phyloP scores from a whole-genome alignment of 441 rosid species.

The Populus hybrid region DNA sequence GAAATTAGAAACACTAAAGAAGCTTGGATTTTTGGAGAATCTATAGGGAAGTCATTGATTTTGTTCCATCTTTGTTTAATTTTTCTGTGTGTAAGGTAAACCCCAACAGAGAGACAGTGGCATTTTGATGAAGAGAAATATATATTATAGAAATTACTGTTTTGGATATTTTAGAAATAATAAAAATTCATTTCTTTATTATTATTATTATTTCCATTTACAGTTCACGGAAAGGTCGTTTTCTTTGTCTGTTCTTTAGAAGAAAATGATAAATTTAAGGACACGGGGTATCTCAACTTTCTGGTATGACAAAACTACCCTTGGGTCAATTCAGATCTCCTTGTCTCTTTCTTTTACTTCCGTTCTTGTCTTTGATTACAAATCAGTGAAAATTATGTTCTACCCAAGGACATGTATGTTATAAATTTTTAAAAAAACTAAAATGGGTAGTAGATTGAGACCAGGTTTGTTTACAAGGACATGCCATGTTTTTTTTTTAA shows the following conservation, averaged over 20 bases:
- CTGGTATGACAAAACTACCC: slow-evolving; percentile 9
- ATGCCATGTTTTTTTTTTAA: too few relatives aligned
- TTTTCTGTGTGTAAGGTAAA: slow-evolving; percentile 18
- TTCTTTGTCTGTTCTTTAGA: slow-evolving; percentile 12
- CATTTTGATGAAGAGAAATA: slow-evolving; percentile 17
- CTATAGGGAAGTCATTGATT: slow-evolving; percentile 16
- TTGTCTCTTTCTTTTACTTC: background rate
- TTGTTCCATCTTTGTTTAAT: background rate
- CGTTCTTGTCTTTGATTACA: background rate
- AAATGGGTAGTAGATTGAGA: too few relatives aligned
- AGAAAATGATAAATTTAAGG: slow-evolving; percentile 9
- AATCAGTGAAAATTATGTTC: background rate
- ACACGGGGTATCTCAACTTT: background rate
- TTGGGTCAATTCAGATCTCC: background rate
- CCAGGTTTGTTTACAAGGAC: too few relatives aligned
- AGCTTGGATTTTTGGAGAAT: slow-evolving; percentile 5
- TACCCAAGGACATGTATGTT: background rate
- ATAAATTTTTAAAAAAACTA: too few relatives aligned
- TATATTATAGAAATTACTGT: background rate
- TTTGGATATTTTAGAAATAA: background rate
- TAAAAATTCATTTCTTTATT: background rate
- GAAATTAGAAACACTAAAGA: slow-evolving; percentile 16
- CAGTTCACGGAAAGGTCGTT: slow-evolving; percentile 15
- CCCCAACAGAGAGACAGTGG: slow-evolving; percentile 31
- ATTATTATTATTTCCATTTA: background rate